A percentile compares a stretch with the other conserved stretches of the same genome.
Conservation (phyloP, 2,329 filamentous ascomycete species). For the Stagonosporopsis vannaccii region DNA sequence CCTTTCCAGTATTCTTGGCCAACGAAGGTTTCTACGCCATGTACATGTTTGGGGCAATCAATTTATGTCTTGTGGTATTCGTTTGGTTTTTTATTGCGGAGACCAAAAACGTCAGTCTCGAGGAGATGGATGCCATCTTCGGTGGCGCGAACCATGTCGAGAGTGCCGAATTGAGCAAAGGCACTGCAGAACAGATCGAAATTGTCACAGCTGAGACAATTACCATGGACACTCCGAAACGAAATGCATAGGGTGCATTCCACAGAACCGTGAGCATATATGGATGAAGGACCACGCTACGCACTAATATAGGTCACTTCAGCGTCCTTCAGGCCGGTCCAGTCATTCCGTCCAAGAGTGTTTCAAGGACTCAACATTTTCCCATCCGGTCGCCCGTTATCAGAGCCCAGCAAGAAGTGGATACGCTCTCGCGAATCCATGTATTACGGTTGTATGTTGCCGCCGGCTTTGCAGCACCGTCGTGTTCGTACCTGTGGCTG, state of each 20-base stretch:
- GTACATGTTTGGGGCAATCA: constrained; percentile 3
- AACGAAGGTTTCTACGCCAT: constrained; percentile 6
- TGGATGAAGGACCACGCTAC: background rate
- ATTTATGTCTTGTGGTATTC: background rate
- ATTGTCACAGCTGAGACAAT: background rate
- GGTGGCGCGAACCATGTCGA: constrained; percentile 6
- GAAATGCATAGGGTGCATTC: background rate
- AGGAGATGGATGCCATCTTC: constrained; percentile 1
- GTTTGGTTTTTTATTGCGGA: constrained; percentile 5
- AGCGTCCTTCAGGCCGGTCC: background rate
- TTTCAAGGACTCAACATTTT: background rate
- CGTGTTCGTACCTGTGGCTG: background rate
- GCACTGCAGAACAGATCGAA: background rate
- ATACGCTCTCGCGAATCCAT: background rate
- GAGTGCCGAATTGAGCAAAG: constrained; percentile 1
- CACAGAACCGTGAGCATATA: background rate
- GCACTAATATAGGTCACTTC: too few species aligned
- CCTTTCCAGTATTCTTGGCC: constrained; percentile 1
- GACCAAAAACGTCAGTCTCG: constrained; percentile 3
- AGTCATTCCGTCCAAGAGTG: background rate
- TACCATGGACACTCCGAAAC: background rate
- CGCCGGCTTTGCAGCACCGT: background rate
- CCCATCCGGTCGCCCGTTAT: background rate
- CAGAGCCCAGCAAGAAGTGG: background rate
- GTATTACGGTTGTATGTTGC: background rate